These are phyloP conservation scores for Claviceps monticola DNA, from an alignment of 2,329 filamentous ascomycete species.

Conservation along the genomic window DNA sequence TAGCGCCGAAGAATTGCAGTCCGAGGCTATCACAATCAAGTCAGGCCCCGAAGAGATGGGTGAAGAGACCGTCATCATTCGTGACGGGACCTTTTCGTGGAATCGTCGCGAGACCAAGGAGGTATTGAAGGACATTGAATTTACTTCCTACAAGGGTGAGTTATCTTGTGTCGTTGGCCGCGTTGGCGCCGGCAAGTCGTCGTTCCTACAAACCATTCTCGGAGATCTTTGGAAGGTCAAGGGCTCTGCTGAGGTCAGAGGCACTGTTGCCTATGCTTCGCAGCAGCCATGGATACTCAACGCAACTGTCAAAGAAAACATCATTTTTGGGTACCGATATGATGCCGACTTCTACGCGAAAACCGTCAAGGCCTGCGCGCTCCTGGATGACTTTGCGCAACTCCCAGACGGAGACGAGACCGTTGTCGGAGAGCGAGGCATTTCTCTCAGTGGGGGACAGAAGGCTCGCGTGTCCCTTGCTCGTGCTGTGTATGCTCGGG, in stretches of 20 bases:
- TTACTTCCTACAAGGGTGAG: conserved; percentile 82
- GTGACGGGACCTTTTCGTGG: conserved; percentile 87
- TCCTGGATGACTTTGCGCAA: conserved; percentile 79
- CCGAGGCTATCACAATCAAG: conserved; percentile 61
- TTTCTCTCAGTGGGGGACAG: conserved; percentile 89
- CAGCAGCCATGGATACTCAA: conserved; percentile 97
- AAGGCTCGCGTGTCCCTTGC: conserved; percentile 89
- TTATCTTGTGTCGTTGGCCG: conserved; percentile 85
- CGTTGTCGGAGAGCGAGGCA: conserved; percentile 90
- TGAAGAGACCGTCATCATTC: conserved; percentile 74
- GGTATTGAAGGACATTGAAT: conserved; percentile 71
- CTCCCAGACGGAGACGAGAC: conserved; percentile 94
- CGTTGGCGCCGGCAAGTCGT: conserved; percentile 93
- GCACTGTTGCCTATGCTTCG: conserved; percentile 77
- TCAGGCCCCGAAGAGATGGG: conserved; percentile 60
- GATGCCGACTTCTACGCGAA: conserved; percentile 90
- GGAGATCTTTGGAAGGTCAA: conserved; percentile 85
- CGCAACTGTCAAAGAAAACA: conserved; percentile 91
- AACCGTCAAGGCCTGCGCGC: conserved; percentile 80
- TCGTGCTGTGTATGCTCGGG: conserved; percentile 85
- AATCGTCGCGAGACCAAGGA: conserved; percentile 63
- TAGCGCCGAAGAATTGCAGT: conserved; percentile 76
- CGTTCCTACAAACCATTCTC: conserved; percentile 73
- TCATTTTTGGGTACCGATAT: conserved; percentile 88
- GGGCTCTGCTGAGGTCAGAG: conserved; percentile 71